Percentiles rank a stretch among this genome's conserved stretches.
Evolutionary conservation across 495 filamentous ascomycete species (phyloP).

Genomic region (Aeminium ludgeri): DNA sequence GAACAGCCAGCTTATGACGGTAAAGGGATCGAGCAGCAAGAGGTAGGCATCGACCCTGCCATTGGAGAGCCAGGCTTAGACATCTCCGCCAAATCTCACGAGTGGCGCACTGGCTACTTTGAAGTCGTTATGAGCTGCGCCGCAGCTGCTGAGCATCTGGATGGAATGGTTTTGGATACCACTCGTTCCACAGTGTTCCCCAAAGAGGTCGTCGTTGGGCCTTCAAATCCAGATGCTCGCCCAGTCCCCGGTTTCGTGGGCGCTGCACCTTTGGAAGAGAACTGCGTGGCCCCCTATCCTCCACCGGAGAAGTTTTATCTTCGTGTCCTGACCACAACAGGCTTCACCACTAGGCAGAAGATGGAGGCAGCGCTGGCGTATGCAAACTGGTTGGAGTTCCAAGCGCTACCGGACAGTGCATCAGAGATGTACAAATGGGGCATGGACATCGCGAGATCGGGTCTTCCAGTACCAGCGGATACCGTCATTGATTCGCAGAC

Average conservation of each 20-base stretch:
- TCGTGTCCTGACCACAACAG: slow-evolving; percentile 57
- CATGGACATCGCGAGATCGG: slow-evolving; percentile 46
- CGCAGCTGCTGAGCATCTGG: slow-evolving; percentile 59
- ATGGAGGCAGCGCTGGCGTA: slow-evolving; percentile 66
- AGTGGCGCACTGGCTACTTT: slow-evolving; percentile 72
- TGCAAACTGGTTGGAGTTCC: slow-evolving; percentile 68
- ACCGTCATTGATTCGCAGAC: slow-evolving; percentile 42
- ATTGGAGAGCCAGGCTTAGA: slow-evolving; percentile 47
- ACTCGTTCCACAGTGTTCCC: slow-evolving; percentile 47
- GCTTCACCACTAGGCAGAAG: slow-evolving; percentile 56
- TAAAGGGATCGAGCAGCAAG: slow-evolving; percentile 37
- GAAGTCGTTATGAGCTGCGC: slow-evolving; percentile 60
- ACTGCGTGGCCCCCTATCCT: slow-evolving; percentile 48
- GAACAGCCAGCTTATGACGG: slow-evolving; percentile 48
- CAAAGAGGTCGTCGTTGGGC: slow-evolving; percentile 52
- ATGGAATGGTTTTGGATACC: slow-evolving; percentile 56
- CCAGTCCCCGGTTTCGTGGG: slow-evolving; percentile 44
- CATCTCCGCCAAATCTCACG: slow-evolving; percentile 53
- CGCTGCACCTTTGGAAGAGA: slow-evolving; percentile 47
- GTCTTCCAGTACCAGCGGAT: slow-evolving; percentile 21
- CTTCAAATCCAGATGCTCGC: slow-evolving; percentile 64
- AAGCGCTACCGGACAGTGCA: slow-evolving; percentile 42
- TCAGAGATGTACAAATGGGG: slow-evolving; percentile 55
- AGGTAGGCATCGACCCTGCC: slow-evolving; percentile 32
- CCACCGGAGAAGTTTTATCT: slow-evolving; percentile 56